Conservation (phyloP, 495 filamentous ascomycete genomes). For the Achaetomiella virescens region DNA sequence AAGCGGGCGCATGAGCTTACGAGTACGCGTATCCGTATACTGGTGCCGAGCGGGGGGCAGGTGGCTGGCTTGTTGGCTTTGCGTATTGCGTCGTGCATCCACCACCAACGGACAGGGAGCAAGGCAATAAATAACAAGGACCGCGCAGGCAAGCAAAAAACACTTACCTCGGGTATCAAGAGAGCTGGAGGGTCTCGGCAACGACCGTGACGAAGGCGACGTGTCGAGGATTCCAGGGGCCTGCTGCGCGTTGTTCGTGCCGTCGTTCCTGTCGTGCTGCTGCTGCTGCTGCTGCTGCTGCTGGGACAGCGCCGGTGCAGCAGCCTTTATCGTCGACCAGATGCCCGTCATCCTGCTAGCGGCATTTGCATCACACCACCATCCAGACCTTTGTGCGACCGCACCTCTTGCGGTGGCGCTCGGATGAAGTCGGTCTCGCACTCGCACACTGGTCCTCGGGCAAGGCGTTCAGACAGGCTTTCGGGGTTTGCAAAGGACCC, state of each 20-base stretch:
- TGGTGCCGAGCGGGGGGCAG: too few relatives aligned
- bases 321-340: conserved; percentile 23
- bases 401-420: background rate
- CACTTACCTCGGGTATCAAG: conserved; percentile 17
- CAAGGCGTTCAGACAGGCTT: background rate
- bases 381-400: background rate
- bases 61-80: too few relatives aligned
- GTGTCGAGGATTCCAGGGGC: conserved; percentile 4
- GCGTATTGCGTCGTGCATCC: too few relatives aligned
- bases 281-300: background rate
- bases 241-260: background rate
- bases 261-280: background rate
- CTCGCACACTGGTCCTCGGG: too few relatives aligned
- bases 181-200: conserved; percentile 18
- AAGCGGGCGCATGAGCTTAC: conserved; percentile 11
- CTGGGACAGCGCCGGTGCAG: background rate
- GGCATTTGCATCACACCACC: conserved; percentile 4
- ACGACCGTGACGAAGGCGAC: conserved; percentile 1
- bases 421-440: background rate
- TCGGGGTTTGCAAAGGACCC: background rate
- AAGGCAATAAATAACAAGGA: too few relatives aligned
- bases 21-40: conserved; percentile 6
- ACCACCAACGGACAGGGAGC: background rate
- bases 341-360: conserved; percentile 16
- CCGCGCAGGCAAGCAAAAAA: background rate